Base-by-base conservation (phyloP, 2,329 filamentous ascomycete species). In the Phyllosticta paracitricarpa region DNA sequence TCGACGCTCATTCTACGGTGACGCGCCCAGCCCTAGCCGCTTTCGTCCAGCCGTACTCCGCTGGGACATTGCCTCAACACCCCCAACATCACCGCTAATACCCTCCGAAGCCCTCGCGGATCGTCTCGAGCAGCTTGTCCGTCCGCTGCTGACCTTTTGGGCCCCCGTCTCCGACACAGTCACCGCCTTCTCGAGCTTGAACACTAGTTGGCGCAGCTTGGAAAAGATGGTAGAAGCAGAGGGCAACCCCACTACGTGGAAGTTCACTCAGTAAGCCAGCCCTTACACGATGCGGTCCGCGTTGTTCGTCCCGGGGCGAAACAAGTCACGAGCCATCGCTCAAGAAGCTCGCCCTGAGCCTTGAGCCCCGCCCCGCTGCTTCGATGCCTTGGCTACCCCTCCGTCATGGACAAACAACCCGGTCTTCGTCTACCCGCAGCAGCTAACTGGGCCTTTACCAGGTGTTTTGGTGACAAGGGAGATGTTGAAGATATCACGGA, bases 401-500 rank as follows among this genome's bases (percentile, higher is more conserved):
- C 40, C 40, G n/a, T n/a, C 40, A 48, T 48, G 40, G 40, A 48
- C 40, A 48, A 48, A 19, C 40, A 48, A 48, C 40, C 14, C 14
- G 40, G 40, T 17, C 40, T 5, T n/a, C 12, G 25, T 25, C 25
- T 4, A 22, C 22, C 52, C 22, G 40, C 56, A 26, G 33, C 33
- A 24, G 60, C 56, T 62, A 26, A 62, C 60, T 33, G 30, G 28
- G 10, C 33, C 8, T 19, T 48, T 51, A 56, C 33, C 71, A 97
- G 93, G 81, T 97, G 94, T 82, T 99, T 99, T 79, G 94, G 94
- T 77, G 94, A 99, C 81, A 99, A 99, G 80, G 94, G 94, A 70
- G 94, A 99, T 80, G 93, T 99, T 68, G 94, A 97, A 78, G 92
- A 97, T 76, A 97, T 97, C 76, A 97, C 92, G 78, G 92, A 97